These are phyloP conservation scores for Hydnum rufescens DNA, from an alignment of 768 basidiomycete species.

Conservation along the genomic window DNA sequence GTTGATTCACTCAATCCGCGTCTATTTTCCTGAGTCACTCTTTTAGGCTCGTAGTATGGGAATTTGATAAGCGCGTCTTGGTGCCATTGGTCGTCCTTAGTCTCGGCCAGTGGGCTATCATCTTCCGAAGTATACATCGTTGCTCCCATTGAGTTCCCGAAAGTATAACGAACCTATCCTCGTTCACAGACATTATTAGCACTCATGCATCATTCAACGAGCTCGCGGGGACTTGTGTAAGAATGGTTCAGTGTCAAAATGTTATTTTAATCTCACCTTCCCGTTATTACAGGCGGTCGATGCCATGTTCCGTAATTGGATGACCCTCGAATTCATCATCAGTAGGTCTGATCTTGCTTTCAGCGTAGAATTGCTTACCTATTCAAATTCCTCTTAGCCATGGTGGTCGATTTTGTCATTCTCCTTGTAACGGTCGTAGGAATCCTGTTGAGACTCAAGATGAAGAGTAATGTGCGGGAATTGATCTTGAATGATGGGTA, in stretches of 20 bases:
- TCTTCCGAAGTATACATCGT: background rate
- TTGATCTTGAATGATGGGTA: background rate
- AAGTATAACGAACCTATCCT: background rate
- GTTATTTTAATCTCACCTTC: background rate
- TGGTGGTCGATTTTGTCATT: background rate
- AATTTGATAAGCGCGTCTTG: background rate
- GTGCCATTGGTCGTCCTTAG: background rate
- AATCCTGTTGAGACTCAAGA: background rate
- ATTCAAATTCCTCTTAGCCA: background rate
- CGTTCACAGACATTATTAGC: background rate
- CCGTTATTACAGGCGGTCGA: background rate
- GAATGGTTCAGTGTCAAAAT: background rate
- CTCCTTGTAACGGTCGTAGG: background rate
- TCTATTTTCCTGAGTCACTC: background rate
- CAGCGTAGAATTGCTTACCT: too few relatives aligned
- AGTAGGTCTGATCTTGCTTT: too few relatives aligned
- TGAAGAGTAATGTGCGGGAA: background rate
- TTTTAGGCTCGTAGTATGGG: background rate
- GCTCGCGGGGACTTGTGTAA: background rate
- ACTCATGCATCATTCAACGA: background rate
- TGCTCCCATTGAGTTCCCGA: background rate
- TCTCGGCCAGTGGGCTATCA: background rate
- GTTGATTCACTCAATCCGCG: background rate
- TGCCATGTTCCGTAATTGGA: background rate
- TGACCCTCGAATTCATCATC: background rate